phyloP scores from a whole-genome alignment of 2,329 filamentous ascomycete genomes.

The Fusarium nygamai region DNA sequence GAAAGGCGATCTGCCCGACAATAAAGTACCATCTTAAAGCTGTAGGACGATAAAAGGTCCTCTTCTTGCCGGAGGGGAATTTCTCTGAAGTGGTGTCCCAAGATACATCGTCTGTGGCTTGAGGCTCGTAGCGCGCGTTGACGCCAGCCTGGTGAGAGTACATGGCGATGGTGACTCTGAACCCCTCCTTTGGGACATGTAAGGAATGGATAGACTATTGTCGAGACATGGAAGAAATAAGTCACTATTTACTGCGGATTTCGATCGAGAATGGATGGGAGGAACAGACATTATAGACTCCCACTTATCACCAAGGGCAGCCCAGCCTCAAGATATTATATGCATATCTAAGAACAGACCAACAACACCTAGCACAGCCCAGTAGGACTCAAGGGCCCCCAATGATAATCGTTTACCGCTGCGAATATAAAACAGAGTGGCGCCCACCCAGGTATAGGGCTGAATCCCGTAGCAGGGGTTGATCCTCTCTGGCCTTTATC shows the following conservation, averaged over 20 bases:
- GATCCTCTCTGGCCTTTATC: neutral
- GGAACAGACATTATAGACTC: neutral
- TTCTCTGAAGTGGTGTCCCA: constrained; percentile 33
- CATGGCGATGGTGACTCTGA: constrained; percentile 21
- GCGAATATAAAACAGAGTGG: constrained; percentile 10
- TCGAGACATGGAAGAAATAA: neutral
- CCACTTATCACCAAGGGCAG: neutral
- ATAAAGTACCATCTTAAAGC: constrained; percentile 42
- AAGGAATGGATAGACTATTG: neutral
- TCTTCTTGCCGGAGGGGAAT: constrained; percentile 21
- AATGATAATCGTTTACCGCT: neutral
- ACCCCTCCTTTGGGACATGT: neutral
- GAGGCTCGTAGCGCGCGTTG: constrained; percentile 37
- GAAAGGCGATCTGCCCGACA: constrained; percentile 21
- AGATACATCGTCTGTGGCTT: constrained; percentile 35
- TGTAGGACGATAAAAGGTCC: constrained; percentile 38
- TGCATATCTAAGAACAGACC: constrained; percentile 8
- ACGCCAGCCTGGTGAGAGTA: constrained; percentile 29
- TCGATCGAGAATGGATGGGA: neutral
- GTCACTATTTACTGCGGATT: neutral
- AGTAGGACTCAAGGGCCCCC: neutral
- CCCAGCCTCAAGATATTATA: constrained; percentile 8
- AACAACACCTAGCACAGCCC: constrained; percentile 4
- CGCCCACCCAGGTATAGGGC: constrained; percentile 4
- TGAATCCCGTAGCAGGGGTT: constrained; percentile 6